phyloP scores from a whole-genome alignment of 2,329 filamentous ascomycete species.

The Nigrograna mackinnonii region DNA sequence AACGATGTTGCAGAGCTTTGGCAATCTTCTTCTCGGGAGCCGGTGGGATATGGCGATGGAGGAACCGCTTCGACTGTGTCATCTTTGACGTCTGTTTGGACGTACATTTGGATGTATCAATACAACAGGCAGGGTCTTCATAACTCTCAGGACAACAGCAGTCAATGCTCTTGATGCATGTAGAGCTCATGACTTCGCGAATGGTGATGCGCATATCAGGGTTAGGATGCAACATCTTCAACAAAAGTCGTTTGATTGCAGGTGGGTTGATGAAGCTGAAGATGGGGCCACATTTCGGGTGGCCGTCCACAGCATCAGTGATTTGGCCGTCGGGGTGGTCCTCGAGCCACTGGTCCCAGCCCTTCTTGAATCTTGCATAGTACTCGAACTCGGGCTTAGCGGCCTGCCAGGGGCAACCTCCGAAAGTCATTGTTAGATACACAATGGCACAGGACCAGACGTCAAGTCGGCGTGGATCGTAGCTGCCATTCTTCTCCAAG shows the following conservation, averaged over 20 bases:
- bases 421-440: slow-evolving; percentile 76
- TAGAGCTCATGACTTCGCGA: slow-evolving; percentile 67
- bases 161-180: slow-evolving; percentile 75
- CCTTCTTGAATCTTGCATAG: slow-evolving; percentile 67
- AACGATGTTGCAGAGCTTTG: slow-evolving; percentile 40
- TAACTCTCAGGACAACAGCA: slow-evolving; percentile 77
- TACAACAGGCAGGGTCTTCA: slow-evolving; percentile 62
- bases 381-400: slow-evolving; percentile 60
- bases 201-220: slow-evolving; percentile 73
- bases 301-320: slow-evolving; percentile 58
- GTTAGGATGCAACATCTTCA: slow-evolving; percentile 83
- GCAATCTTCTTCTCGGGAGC: slow-evolving; percentile 40
- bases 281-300: slow-evolving; percentile 67
- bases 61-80: slow-evolving; percentile 42
- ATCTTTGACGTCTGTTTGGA: slow-evolving; percentile 37
- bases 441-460: slow-evolving; percentile 87
- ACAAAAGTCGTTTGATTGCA: slow-evolving; percentile 67
- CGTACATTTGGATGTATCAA: slow-evolving; percentile 58
- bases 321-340: slow-evolving; percentile 57
- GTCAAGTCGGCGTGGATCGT: slow-evolving; percentile 79
- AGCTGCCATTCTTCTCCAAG: slow-evolving; percentile 65
- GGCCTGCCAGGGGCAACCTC: slow-evolving; percentile 73
- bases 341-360: slow-evolving; percentile 70
- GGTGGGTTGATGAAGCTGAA: slow-evolving; percentile 71
- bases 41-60: slow-evolving; percentile 49